These are phyloP conservation scores for Arabidopsis lyrata DNA, from an alignment of 441 rosid genomes.

Conservation along the genomic window DNA sequence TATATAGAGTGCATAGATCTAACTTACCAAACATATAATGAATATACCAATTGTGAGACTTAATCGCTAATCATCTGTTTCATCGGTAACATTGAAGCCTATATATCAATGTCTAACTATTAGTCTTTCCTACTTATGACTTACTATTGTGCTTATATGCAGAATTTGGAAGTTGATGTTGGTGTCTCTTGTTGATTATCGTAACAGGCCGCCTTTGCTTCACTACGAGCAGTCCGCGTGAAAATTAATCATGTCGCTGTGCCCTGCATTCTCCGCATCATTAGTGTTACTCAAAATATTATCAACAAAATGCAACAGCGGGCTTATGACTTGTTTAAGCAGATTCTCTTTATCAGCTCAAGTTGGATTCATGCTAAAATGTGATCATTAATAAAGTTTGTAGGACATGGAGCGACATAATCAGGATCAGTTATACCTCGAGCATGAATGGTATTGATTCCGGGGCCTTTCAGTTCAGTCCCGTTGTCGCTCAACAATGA, in stretches of 20 bases:
- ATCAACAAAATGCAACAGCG: conserved; percentile 9
- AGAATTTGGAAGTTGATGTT: not conserved
- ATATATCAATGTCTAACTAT: not conserved
- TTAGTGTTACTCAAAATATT: not conserved
- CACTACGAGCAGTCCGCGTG: conserved; percentile 38
- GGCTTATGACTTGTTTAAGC: conserved; percentile 17
- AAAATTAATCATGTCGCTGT: conserved; percentile 53
- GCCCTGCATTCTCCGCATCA: conserved; percentile 54
- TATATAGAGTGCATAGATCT: not conserved
- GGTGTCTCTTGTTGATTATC: not conserved
- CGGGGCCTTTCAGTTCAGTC: conserved; percentile 66
- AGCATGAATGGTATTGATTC: conserved; percentile 63
- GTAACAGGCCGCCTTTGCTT: conserved; percentile 2
- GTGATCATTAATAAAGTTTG: not conserved
- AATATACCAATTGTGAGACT: conserved; percentile 15
- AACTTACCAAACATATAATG: not conserved
- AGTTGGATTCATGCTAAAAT: conserved; percentile 14
- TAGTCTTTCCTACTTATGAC: too few species aligned
- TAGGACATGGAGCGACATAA: not conserved
- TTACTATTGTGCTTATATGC: not conserved
- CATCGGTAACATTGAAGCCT: not conserved
- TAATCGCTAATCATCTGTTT: not conserved
- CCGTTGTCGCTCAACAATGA: conserved; percentile 68
- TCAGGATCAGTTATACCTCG: conserved; percentile 26
- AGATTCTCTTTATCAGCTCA: not conserved